Base-by-base conservation (phyloP, 2,329 filamentous ascomycete species). In the Paracorniculantispora psalliotae region DNA sequence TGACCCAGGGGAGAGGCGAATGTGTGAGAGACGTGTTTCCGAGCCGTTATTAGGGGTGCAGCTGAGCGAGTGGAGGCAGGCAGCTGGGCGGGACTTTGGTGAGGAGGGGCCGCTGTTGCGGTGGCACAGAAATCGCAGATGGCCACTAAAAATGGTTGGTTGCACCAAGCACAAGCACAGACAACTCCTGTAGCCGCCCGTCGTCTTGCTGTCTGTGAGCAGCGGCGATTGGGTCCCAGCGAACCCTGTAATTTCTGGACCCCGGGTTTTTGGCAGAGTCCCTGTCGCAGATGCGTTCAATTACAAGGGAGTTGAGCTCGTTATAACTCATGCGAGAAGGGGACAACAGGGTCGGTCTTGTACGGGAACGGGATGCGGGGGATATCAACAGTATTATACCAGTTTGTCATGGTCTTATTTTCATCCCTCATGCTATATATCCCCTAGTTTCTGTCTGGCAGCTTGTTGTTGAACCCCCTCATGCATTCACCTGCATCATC, bases 201-300 rank as follows among this genome's bases (percentile, higher is more conserved):
- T 30, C n/a, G 46, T 39, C n/a, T n/a, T n/a, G n/a, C n/a, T n/a
- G n/a, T n/a, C n/a, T n/a, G n/a, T n/a, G n/a, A n/a, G n/a, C n/a
- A n/a, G n/a, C n/a, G n/a, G 17, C 56, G 56, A 46, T 51, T 59
- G 47, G 56, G 35, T 35, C 47, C 56, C 47, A 52, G 44, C 15
- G 23, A 44, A 37, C 48, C 56, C 56, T 59, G 56, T 59, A 59
- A 59, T 59, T 46, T 59, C 28, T 4, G 35, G n/a, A 58, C 46
- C 47, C 47, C 53, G 30, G n/a, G n/a, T n/a, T n/a, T n/a, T n/a
- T n/a, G n/a, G n/a, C n/a, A n/a, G n/a, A n/a, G n/a, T n/a, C n/a
- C n/a, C n/a, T n/a, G n/a, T 39, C 19, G 49, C 33, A 52, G 33
- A 13, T 25, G 10, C n/a, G 43, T 53, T 43, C 30, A 23, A 54